A percentile compares a stretch with the other conserved stretches of the same genome.
Conservation (phyloP, 768 basidiomycete genomes). For the Mycena galopus region DNA sequence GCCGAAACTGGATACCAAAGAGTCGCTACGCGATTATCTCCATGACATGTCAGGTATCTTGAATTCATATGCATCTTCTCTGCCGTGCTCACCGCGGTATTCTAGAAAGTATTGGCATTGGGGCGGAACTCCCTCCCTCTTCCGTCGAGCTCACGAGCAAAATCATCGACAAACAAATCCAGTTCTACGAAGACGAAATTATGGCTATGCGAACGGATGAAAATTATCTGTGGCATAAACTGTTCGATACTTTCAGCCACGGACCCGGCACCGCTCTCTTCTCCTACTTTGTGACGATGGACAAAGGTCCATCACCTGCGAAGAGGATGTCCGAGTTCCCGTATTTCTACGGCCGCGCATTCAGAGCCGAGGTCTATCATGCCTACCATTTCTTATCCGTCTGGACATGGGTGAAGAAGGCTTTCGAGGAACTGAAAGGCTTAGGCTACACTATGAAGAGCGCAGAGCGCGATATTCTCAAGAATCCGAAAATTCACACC, state of each 20-base stretch:
- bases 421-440: background rate
- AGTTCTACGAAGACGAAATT: slow-evolving; percentile 6
- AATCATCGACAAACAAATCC: slow-evolving; percentile 2
- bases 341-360: background rate
- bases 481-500: slow-evolving; percentile 4
- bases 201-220: background rate
- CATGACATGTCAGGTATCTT: background rate
- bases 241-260: background rate
- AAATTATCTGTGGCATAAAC: slow-evolving; percentile 2
- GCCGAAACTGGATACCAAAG: background rate
- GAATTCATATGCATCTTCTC: background rate
- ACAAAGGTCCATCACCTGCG: background rate
- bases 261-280: background rate
- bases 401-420: slow-evolving; percentile 9
- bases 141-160: slow-evolving; percentile 8
- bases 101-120: background rate
- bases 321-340: background rate
- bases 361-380: slow-evolving; percentile 5
- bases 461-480: slow-evolving; percentile 8
- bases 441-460: slow-evolving; percentile 1
- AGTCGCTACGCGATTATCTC: background rate
- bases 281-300: background rate
- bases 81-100: background rate
- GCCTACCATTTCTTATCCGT: slow-evolving; percentile 10
- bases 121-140: background rate